These are phyloP conservation scores for Luffa acutangula DNA, from an alignment of 306 rosid genomes.

Conservation along the genomic window DNA sequence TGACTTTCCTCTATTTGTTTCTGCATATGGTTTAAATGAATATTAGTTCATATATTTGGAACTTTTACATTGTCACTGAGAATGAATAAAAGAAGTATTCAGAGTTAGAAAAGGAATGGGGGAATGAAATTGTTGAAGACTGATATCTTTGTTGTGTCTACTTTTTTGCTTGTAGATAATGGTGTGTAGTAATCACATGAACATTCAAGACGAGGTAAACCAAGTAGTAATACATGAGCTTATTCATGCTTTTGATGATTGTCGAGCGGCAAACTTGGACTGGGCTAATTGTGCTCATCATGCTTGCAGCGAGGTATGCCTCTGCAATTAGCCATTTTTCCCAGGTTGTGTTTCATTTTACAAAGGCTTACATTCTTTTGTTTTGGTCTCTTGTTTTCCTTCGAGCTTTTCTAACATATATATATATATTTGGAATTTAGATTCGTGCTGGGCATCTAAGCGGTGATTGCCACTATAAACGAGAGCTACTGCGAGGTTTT, in stretches of 20 bases:
- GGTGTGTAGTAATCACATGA: constrained; percentile 58
- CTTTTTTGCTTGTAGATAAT: constrained; percentile 34
- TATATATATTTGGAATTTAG: constrained; percentile 23
- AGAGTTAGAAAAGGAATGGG: background rate
- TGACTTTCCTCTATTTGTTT: background rate
- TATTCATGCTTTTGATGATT: constrained; percentile 81
- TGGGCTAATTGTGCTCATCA: constrained; percentile 92
- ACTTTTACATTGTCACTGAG: background rate
- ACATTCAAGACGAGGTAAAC: constrained; percentile 64
- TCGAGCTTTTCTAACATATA: background rate
- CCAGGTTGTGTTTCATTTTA: background rate
- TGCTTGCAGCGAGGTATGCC: constrained; percentile 80
- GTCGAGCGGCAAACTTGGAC: constrained; percentile 65
- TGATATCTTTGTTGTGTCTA: background rate
- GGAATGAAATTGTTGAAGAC: background rate
- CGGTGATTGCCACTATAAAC: constrained; percentile 89
- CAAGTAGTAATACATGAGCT: constrained; percentile 74
- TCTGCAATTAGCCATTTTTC: background rate
- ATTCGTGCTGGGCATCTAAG: constrained; percentile 85
- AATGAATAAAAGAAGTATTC: background rate
- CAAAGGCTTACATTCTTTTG: background rate
- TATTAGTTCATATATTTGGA: background rate
- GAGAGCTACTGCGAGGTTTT: constrained; percentile 60
- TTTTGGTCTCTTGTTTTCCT: background rate
- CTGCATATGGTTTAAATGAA: background rate